These are phyloP conservation scores for Psidium friedrichsthalianum DNA, from an alignment of 345 rosid genomes.

Conservation along the genomic window DNA sequence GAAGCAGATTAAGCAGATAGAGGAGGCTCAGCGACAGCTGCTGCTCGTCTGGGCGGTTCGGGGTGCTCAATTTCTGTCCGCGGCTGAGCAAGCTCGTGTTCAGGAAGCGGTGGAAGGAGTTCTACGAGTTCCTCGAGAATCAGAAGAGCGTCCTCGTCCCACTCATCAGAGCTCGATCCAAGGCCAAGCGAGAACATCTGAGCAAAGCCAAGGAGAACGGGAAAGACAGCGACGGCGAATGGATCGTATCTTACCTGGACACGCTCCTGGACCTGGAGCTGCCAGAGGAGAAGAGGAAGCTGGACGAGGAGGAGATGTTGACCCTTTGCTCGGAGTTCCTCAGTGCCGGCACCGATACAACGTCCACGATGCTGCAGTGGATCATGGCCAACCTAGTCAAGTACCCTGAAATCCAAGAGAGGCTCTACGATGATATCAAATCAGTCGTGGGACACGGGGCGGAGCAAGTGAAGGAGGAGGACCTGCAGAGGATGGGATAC, in stretches of 20 bases:
- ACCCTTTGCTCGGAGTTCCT: conserved; percentile 5
- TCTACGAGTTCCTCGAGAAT: neutral
- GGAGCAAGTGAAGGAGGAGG: neutral
- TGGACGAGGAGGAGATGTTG: neutral
- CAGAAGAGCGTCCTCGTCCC: neutral
- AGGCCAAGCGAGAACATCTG: neutral
- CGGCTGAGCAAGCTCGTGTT: neutral
- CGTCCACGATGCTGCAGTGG: conserved; percentile 1
- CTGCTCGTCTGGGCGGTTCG: neutral
- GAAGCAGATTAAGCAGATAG: neutral
- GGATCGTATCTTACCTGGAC: neutral
- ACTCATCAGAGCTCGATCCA: neutral
- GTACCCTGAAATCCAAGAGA: neutral
- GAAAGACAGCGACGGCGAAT: neutral
- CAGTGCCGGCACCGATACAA: neutral
- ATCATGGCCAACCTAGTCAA: conserved; percentile 6
- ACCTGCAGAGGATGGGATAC: neutral
- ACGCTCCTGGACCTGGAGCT: neutral
- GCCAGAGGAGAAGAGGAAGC: conserved; percentile 2
- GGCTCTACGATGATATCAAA: neutral
- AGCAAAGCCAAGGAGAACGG: neutral
- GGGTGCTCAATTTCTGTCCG: neutral
- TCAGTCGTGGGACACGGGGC: neutral
- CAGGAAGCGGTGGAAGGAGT: neutral
- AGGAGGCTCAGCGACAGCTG: neutral